Conservation (phyloP, 208 protist genomes). For the Crithidia expoeki region DNA sequence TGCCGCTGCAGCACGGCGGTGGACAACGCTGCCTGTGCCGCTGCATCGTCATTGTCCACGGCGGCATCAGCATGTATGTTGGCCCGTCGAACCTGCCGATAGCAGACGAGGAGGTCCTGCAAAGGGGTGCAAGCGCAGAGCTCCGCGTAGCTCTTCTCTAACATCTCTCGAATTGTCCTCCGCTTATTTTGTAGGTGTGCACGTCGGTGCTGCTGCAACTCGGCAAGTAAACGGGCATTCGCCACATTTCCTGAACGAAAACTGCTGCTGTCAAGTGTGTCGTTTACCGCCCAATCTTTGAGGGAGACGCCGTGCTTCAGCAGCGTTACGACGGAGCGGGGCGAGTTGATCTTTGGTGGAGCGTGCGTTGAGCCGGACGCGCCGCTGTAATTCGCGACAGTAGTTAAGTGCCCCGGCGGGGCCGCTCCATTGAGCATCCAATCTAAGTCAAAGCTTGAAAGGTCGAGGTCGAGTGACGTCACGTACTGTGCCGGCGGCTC, state of each 20-base stretch:
- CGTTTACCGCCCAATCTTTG: slow-evolving; percentile 37
- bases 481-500: slow-evolving; percentile 64
- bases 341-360: slow-evolving; percentile 63
- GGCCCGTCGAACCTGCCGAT: slow-evolving; percentile 21
- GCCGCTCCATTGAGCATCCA: slow-evolving; percentile 62
- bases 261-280: background rate
- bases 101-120: slow-evolving; percentile 48
- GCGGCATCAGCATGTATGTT: slow-evolving; percentile 4
- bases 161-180: slow-evolving; percentile 26
- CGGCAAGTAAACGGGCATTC: slow-evolving; percentile 26
- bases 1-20: slow-evolving; percentile 55
- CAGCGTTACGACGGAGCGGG: slow-evolving; percentile 77
- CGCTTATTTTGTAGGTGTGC: slow-evolving; percentile 35
- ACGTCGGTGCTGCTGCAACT: slow-evolving; percentile 46
- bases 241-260: background rate
- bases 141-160: slow-evolving; percentile 60
- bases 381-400: slow-evolving; percentile 18
- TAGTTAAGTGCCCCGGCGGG: slow-evolving; percentile 37
- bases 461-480: slow-evolving; percentile 64
- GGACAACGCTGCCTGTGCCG: slow-evolving; percentile 26
- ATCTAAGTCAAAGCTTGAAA: slow-evolving; percentile 60
- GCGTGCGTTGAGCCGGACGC: background rate
- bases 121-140: slow-evolving; percentile 53
- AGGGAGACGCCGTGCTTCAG: slow-evolving; percentile 71
- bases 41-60: slow-evolving; percentile 1